phyloP scores from a whole-genome alignment of 2,329 filamentous ascomycete genomes.

The Botrytis medusae region DNA sequence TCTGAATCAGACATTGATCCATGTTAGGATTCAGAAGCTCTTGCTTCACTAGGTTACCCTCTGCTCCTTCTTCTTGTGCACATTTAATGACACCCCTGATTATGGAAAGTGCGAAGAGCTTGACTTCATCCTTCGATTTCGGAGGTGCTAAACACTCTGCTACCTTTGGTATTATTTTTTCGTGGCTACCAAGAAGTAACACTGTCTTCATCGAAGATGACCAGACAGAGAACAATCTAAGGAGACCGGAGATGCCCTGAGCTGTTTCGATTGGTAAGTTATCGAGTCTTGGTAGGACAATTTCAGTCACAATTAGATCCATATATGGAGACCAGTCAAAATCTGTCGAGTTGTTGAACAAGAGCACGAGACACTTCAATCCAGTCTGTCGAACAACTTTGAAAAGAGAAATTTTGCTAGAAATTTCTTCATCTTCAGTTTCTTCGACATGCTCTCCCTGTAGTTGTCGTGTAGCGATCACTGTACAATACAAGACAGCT shows the following conservation, averaged over 20 bases:
- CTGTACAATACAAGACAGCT: conserved; percentile 76
- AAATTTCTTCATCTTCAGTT: conserved; percentile 40
- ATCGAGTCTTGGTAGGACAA: conserved; percentile 74
- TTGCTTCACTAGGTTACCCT: conserved; percentile 47
- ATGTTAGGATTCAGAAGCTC: conserved; percentile 58
- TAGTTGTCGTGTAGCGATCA: conserved; percentile 65
- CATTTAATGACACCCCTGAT: conserved; percentile 67
- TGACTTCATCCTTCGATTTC: conserved; percentile 84
- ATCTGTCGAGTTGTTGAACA: conserved; percentile 71
- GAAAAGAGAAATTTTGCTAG: conserved; percentile 55
- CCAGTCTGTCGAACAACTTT: conserved; percentile 68
- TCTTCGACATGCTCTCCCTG: conserved; percentile 40
- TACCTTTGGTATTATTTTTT: conserved; percentile 65
- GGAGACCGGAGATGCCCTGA: conserved; percentile 80
- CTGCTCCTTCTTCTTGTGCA: conserved; percentile 56
- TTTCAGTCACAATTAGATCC: conserved; percentile 67
- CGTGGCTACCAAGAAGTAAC: conserved; percentile 62
- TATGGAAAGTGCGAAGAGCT: conserved; percentile 75
- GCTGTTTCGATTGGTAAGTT: conserved; percentile 82
- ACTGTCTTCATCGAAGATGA: conserved; percentile 65
- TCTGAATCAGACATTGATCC: conserved; percentile 62
- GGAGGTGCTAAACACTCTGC: conserved; percentile 69
- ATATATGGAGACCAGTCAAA: conserved; percentile 74
- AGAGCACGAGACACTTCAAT: conserved; percentile 77
- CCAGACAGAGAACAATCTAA: conserved; percentile 82